These are phyloP conservation scores for Candolleomyces efflorescens DNA, from an alignment of 768 basidiomycete genomes.

Conservation along the genomic window DNA sequence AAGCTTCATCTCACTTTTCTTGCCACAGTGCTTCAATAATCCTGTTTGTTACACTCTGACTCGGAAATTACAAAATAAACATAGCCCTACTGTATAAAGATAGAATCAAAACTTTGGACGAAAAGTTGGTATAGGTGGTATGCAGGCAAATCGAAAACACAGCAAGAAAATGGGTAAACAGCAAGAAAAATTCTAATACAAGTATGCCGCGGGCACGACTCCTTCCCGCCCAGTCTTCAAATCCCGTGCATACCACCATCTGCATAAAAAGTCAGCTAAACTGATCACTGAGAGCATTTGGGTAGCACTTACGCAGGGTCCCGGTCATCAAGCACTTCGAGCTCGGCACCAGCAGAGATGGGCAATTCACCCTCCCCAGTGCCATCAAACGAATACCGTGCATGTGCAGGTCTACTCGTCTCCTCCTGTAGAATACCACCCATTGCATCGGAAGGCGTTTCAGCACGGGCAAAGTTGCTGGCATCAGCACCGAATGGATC, in stretches of 20 bases:
- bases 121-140: conserved; percentile 11
- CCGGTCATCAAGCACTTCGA: conserved; percentile 76
- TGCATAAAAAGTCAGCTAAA: conserved; percentile 23
- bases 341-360: conserved; percentile 61
- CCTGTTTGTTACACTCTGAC: not conserved
- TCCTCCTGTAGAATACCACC: conserved; percentile 64
- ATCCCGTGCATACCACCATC: conserved; percentile 95
- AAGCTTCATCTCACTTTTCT: conserved; percentile 5
- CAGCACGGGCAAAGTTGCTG: conserved; percentile 73
- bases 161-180: conserved; percentile 1
- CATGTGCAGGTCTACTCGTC: conserved; percentile 69
- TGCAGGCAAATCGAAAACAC: conserved; percentile 7
- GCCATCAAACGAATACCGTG: conserved; percentile 80
- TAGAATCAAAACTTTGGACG: not conserved
- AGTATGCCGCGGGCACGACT: conserved; percentile 87
- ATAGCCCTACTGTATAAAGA: conserved; percentile 1
- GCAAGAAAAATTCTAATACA: conserved; percentile 52
- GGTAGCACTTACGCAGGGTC: conserved; percentile 64
- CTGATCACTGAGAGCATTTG: not conserved
- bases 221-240: conserved; percentile 77
- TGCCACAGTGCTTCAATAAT: conserved; percentile 26
- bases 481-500: conserved; percentile 73
- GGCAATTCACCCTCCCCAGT: conserved; percentile 74
- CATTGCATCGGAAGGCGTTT: conserved; percentile 75
- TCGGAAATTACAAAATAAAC: not conserved